These are phyloP conservation scores for Ailanthus altissimus DNA, from an alignment of 345 rosid genomes.

Conservation along the genomic window DNA sequence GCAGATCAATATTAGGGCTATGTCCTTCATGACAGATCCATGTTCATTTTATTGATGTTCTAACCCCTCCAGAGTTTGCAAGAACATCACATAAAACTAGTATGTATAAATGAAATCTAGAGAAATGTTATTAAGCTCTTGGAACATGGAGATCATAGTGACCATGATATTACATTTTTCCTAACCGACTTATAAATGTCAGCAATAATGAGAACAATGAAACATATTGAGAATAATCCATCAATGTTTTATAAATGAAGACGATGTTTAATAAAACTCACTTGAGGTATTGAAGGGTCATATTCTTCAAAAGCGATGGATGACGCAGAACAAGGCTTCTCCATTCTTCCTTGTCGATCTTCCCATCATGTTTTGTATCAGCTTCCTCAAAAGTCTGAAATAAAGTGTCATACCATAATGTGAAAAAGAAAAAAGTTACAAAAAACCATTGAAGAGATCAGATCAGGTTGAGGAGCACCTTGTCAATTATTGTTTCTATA, in stretches of 20 bases:
- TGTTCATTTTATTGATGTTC: background rate
- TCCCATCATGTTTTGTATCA: slow-evolving; percentile 95
- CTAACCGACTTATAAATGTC: background rate
- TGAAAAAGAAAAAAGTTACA: background rate
- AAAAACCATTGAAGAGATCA: background rate
- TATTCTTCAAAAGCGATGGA: slow-evolving; percentile 89
- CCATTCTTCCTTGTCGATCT: slow-evolving; percentile 96
- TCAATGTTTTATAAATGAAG: background rate
- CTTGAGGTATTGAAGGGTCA: slow-evolving; percentile 99
- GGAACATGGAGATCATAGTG: background rate
- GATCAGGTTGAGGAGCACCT: slow-evolving; percentile 44
- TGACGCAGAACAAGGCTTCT: slow-evolving; percentile 88
- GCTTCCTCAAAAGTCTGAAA: slow-evolving; percentile 98
- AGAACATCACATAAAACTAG: too few species aligned
- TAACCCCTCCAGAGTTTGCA: background rate
- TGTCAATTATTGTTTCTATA: slow-evolving; percentile 93
- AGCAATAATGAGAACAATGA: background rate
- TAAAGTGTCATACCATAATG: slow-evolving; percentile 19
- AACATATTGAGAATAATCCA: too few species aligned
- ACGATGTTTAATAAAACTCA: slow-evolving; percentile 36
- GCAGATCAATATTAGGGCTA: background rate
- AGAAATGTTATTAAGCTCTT: background rate
- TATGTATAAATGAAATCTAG: too few species aligned
- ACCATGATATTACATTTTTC: background rate
- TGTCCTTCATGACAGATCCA: background rate